Conservation (phyloP, 768 basidiomycete species). For the Dacryopinax primogenitus region DNA sequence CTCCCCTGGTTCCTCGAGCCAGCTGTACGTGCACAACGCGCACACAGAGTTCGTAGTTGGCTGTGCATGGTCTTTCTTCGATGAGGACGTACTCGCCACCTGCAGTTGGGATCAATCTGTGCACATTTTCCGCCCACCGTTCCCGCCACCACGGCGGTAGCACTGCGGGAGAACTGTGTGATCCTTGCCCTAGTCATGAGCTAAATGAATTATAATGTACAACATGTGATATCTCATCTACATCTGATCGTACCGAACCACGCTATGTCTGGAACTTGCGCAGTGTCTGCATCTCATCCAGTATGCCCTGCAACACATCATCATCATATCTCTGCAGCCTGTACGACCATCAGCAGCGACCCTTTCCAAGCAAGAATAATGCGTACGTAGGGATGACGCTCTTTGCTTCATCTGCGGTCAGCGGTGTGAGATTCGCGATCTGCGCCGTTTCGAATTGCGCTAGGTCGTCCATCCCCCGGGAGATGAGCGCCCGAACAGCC, state of each 20-base stretch:
- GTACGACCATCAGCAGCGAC: background rate
- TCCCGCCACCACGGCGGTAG: background rate
- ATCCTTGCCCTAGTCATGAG: background rate
- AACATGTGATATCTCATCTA: background rate
- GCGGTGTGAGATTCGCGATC: slow-evolving; percentile 82
- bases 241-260: background rate
- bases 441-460: slow-evolving; percentile 89
- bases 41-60: slow-evolving; percentile 95
- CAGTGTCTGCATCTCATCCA: slow-evolving; percentile 83
- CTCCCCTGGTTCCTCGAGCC: slow-evolving; percentile 35
- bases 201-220: slow-evolving; percentile 2
- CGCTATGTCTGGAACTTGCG: slow-evolving; percentile 56
- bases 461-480: slow-evolving; percentile 31
- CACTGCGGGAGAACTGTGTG: background rate
- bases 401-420: slow-evolving; percentile 79
- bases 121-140: slow-evolving; percentile 46
- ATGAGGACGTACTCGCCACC: slow-evolving; percentile 73
- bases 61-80: slow-evolving; percentile 82
- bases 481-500: slow-evolving; percentile 50
- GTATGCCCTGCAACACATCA: slow-evolving; percentile 63
- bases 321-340: slow-evolving; percentile 78
- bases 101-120: slow-evolving; percentile 87
- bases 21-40: slow-evolving; percentile 58
- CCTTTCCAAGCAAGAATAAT: background rate
- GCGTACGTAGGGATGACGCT: slow-evolving; percentile 74